Evolutionary conservation across 805 yeast genomes (phyloP), one percentile per base, ranked within the genome.

Genomic region (Spathaspora sp.): DNA sequence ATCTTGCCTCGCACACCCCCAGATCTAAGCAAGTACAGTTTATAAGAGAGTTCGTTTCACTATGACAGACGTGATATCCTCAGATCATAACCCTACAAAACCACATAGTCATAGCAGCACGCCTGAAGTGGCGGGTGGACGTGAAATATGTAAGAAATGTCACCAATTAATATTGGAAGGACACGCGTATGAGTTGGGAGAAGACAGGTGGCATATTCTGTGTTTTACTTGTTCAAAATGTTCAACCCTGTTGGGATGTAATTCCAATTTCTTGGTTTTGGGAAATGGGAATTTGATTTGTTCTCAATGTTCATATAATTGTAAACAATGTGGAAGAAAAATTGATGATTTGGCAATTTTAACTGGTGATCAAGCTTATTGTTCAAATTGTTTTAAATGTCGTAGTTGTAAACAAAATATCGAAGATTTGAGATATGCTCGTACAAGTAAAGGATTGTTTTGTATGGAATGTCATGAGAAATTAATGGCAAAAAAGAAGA

Each of bases 351-450:
- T 90, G 73, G 98, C 99, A 12, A 92, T 94, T 29, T 75, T 93
- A 32, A 91, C 98, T 1, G 97, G 97, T 23, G 96, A 94, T 60
- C 93, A 89, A 64, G 97, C 98, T 2, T 94, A 89, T 67, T 94
- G 98, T 67, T 82, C 96, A 8, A 77, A 78, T 47, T 93, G 99
- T 68, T 94, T 93, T 72, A 83, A 83, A 60, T 93, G 99, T 68
- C 82, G 93, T 48, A 85, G 89, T 59, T 93, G 99, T 72, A 85
- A 87, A 65, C 81, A 81, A 55, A 85, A 86, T 52, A 93, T 93
- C 55, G 96, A 87, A 62, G 96, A 93, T 68, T 73, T 92, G 57
- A 78, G 91, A 57, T 94, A 94, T 66, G 97, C 97, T 14, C 79
- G 96, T 63, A 93, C 97, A 0, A 85, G 92, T 42, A 92, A 88